These are phyloP conservation scores for Persicaria tinctoria DNA, from an alignment of 148 eudicot genomes.

Conservation along the genomic window DNA sequence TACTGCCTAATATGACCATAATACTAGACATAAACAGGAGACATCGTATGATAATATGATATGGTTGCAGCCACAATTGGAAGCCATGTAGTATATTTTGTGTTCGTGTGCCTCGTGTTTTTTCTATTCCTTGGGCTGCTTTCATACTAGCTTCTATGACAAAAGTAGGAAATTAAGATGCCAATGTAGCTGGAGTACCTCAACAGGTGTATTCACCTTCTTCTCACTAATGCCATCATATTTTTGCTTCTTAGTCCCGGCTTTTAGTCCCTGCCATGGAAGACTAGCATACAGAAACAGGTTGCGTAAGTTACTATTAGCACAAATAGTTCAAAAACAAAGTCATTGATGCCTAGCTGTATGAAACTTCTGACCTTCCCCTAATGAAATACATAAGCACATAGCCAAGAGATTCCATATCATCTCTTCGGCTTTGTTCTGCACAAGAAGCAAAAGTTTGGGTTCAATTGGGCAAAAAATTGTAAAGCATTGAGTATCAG, in stretches of 20 bases:
- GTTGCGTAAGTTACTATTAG: background rate
- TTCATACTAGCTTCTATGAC: background rate
- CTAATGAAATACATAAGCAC: constrained; percentile 46
- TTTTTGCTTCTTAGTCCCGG: constrained; percentile 47
- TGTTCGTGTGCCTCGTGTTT: too few relatives aligned
- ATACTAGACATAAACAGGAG: too few relatives aligned
- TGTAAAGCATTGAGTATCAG: background rate
- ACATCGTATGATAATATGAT: too few relatives aligned
- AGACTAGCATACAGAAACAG: constrained; percentile 25
- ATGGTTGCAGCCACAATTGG: too few relatives aligned
- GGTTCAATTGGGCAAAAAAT: background rate
- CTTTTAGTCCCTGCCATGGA: constrained; percentile 49
- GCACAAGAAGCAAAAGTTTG: constrained; percentile 16
- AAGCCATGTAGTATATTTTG: too few relatives aligned
- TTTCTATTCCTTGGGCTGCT: too few relatives aligned
- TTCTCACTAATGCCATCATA: constrained; percentile 48
- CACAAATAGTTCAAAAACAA: background rate
- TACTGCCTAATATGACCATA: too few relatives aligned
- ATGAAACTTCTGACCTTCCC: constrained; percentile 34
- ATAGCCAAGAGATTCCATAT: constrained; percentile 47
- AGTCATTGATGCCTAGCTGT: background rate
- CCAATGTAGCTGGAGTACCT: constrained; percentile 20
- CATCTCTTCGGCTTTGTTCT: constrained; percentile 55
- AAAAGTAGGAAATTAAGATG: background rate
- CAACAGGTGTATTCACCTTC: constrained; percentile 42